A percentile compares a stretch with the other conserved stretches of the same genome.
These are phyloP conservation scores for Neocallimastix lanati DNA, from an alignment of 192 early-diverging fungal species.

Conservation along the genomic window DNA sequence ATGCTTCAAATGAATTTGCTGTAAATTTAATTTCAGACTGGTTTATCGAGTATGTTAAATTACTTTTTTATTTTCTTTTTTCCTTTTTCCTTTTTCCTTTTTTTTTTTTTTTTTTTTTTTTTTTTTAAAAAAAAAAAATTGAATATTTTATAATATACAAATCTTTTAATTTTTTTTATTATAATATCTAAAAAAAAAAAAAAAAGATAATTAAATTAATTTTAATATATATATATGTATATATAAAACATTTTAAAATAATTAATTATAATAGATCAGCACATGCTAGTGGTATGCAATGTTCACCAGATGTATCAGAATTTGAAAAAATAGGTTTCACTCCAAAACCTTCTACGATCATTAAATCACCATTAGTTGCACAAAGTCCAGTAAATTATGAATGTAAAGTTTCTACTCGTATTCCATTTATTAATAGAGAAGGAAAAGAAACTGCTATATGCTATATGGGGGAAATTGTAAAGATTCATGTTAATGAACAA, in stretches of 20 bases:
- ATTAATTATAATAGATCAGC: not conserved
- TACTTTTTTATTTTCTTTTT: no score
- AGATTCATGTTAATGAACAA: not conserved
- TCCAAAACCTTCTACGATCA: not conserved
- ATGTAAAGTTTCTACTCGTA: not conserved
- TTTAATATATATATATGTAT: no score
- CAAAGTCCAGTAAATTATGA: not conserved
- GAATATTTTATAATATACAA: no score
- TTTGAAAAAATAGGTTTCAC: not conserved
- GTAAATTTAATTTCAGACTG: not conserved
- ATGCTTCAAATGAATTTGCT: not conserved
- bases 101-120: no score
- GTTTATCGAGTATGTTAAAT: not conserved
- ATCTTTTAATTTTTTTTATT: no score
- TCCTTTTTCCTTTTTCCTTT: no score
- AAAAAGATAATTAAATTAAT: no score
- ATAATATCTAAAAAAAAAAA: no score
- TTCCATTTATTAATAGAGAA: not conserved
- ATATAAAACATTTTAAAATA: no score
- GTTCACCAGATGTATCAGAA: not conserved
- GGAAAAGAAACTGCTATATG: not conserved
- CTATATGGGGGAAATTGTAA: not conserved
- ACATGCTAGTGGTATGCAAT: not conserved
- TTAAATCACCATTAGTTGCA: not conserved
- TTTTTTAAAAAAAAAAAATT: no score